Evolutionary conservation across 306 rosid species (phyloP).

Genomic region (Fragaria vesca): DNA sequence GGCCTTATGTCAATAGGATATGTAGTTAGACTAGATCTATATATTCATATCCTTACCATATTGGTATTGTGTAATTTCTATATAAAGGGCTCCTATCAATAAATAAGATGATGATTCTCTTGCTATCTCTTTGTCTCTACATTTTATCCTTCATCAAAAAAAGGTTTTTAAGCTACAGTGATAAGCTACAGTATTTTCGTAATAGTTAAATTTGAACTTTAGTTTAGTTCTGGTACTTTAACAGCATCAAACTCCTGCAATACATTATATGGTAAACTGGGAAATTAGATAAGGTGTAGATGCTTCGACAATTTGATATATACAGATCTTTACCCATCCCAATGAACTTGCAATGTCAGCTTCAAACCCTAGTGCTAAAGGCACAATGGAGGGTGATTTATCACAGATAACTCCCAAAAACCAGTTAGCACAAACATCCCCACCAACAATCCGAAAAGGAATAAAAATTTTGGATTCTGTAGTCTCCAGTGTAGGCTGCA

Average conservation of each 20-base stretch:
- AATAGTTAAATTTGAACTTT: too few species aligned
- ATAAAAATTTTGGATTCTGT: background rate
- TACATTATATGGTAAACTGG: background rate
- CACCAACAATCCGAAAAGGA: slow-evolving; percentile 1
- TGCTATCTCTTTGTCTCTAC: too few species aligned
- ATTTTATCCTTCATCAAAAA: too few species aligned
- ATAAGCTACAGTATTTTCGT: too few species aligned
- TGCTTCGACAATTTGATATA: background rate
- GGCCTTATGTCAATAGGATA: too few species aligned
- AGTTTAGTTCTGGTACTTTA: background rate
- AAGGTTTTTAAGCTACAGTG: too few species aligned
- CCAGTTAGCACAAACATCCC: background rate
- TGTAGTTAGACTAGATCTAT: too few species aligned
- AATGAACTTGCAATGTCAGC: background rate
- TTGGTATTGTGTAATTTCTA: too few species aligned
- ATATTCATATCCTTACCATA: too few species aligned
- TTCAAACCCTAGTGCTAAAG: background rate
- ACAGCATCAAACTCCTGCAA: slow-evolving; percentile 3
- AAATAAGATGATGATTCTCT: too few species aligned
- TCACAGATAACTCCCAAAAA: slow-evolving; percentile 14
- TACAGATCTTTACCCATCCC: slow-evolving; percentile 4
- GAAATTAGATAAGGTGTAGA: background rate
- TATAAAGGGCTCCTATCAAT: too few species aligned
- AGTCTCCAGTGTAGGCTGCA: too few species aligned
- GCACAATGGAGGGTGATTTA: slow-evolving; percentile 6